A percentile compares a stretch with the other conserved stretches of the same genome.
phyloP scores from a whole-genome alignment of 495 filamentous ascomycete genomes.

The Penicillium canariense region DNA sequence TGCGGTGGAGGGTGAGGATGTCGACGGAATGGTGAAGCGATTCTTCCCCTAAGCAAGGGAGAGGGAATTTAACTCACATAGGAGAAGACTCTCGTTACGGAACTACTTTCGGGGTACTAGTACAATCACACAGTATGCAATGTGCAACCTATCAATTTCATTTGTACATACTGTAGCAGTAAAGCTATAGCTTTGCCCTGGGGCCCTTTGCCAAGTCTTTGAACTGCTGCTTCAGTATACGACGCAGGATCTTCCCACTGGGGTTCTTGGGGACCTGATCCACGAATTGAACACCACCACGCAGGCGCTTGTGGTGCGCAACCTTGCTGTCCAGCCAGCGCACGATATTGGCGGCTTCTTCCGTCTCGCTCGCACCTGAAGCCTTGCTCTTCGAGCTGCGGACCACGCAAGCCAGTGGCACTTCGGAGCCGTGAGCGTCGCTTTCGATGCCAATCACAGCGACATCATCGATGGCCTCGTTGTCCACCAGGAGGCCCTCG shows the following conservation, averaged over 20 bases:
- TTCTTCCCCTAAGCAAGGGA: constrained; percentile 26
- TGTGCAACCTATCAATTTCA: not conserved
- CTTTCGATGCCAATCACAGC: constrained; percentile 83
- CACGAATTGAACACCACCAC: constrained; percentile 80
- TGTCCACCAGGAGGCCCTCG: constrained; percentile 71
- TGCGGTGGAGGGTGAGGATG: constrained; percentile 64
- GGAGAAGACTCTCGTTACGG: not conserved
- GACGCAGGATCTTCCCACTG: constrained; percentile 84
- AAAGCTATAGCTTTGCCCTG: constrained; percentile 43
- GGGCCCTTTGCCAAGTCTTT: constrained; percentile 40
- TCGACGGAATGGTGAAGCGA: constrained; percentile 47
- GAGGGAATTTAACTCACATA: not conserved
- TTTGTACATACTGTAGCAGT: not conserved
- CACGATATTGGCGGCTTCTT: constrained; percentile 59
- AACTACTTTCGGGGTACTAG: not conserved
- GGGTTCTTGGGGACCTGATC: constrained; percentile 81
- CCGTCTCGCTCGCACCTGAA: constrained; percentile 48
- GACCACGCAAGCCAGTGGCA: constrained; percentile 82
- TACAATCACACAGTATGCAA: not conserved
- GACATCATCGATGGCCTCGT: constrained; percentile 73
- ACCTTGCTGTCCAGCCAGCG: constrained; percentile 63
- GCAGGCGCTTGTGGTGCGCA: constrained; percentile 70
- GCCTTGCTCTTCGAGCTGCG: constrained; percentile 49
- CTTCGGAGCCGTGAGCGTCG: constrained; percentile 67
- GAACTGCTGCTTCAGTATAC: constrained; percentile 58